Evolutionary conservation across 2,329 filamentous ascomycete genomes (phyloP).

Genomic region (Penicillium sp.): DNA sequence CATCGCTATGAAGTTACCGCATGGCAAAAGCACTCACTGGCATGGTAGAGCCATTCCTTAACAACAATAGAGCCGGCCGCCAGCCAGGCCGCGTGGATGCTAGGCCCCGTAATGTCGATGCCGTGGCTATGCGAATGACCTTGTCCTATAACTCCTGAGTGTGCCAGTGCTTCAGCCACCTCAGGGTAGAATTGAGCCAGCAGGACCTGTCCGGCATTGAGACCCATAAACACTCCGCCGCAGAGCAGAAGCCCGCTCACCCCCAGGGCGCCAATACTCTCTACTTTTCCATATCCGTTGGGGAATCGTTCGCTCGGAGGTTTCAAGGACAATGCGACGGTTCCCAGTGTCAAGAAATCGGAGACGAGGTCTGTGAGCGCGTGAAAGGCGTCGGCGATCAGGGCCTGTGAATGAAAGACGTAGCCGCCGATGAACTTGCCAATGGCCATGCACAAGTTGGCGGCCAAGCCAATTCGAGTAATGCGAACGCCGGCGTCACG

Average conservation of each 20-base stretch:
- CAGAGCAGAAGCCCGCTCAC: slow-evolving; percentile 87
- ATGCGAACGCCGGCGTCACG: slow-evolving; percentile 91
- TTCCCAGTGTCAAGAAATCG: slow-evolving; percentile 88
- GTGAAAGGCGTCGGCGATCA: slow-evolving; percentile 92
- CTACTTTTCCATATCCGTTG: slow-evolving; percentile 93
- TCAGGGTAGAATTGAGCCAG: slow-evolving; percentile 71
- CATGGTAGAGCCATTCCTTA: slow-evolving; percentile 96
- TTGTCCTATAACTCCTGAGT: slow-evolving; percentile 47
- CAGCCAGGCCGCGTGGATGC: slow-evolving; percentile 91
- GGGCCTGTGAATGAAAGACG: slow-evolving; percentile 88
- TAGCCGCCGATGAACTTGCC: slow-evolving; percentile 90
- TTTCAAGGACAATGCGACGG: slow-evolving; percentile 87
- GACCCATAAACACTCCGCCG: slow-evolving; percentile 88
- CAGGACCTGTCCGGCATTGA: slow-evolving; percentile 65
- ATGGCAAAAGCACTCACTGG: slow-evolving; percentile 62
- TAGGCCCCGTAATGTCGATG: slow-evolving; percentile 59
- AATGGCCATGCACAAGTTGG: slow-evolving; percentile 91
- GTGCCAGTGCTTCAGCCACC: slow-evolving; percentile 48
- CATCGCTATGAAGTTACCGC: neutral
- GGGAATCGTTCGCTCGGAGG: slow-evolving; percentile 80
- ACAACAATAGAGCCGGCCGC: slow-evolving; percentile 82
- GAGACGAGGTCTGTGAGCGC: slow-evolving; percentile 92
- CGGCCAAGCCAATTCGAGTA: slow-evolving; percentile 79
- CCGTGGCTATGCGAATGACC: slow-evolving; percentile 56
- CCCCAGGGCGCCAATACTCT: slow-evolving; percentile 87